Evolutionary conservation across 805 yeast genomes (phyloP), one percentile per base, ranked within the genome.

Genomic region (Saccharomycopsis guyanensis): DNA sequence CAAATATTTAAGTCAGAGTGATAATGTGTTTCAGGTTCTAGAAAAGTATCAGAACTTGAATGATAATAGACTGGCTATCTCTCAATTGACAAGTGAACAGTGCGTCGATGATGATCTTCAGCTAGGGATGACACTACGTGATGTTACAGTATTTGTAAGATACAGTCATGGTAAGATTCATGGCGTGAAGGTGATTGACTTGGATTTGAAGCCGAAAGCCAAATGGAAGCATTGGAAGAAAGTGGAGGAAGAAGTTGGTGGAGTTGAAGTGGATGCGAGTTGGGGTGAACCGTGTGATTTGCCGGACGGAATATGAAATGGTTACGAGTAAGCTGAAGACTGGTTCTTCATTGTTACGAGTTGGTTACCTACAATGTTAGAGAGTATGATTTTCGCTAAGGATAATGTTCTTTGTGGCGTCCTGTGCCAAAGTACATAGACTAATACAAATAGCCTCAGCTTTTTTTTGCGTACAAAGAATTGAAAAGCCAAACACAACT

Each of bases 81-180:
- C 65, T 22, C 56, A 62, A 1, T 57, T 64, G 1, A 53, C 51
- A 19, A 50, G 32, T 15, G 42, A 27, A 10, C 19, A 57, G 4
- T 68, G 65, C 45, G 69, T 72, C 3, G 64, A 64, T 51, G 62
- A 59, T 6, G 64, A 62, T 38, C 59, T 75, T 37, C 61, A 70
- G 10, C 53, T 70, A 25, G 71, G 73, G 3, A 78, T 78, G 82
- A 66, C 82, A 0, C 58, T 71, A 27, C 63, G 84, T 31, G 84
- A 78, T 56, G 78, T 78, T 23, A 77, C 82, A 0, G 54, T 78
- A 15, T 69, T 77, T 29, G n/a, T 47, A 18, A 43, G 23, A 23
- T 39, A 33, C 29, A 42, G 8, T 12, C 18, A 52, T 2, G 57
- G 55, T 12, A 52, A 50, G 2, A 52, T 59, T 34, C 56, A 71